These are phyloP conservation scores for Aspergillus heteromorphus DNA, from an alignment of 495 filamentous ascomycete species.

Conservation along the genomic window DNA sequence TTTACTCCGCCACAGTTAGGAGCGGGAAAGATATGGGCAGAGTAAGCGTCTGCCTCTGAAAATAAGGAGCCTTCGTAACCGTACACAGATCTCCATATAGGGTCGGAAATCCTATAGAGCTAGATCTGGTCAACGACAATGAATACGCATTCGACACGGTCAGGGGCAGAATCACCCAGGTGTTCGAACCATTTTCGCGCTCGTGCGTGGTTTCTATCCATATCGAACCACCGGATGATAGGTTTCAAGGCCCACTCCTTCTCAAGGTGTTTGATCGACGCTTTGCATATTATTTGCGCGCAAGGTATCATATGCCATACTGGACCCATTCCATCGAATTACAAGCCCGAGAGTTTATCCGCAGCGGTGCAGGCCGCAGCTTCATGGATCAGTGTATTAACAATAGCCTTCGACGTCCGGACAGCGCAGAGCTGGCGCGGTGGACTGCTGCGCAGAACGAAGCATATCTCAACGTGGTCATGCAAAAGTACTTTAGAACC, in stretches of 20 bases:
- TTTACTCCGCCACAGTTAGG: too few species aligned
- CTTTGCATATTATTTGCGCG: constrained; percentile 20
- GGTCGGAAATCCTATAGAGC: not conserved
- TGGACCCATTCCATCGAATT: constrained; percentile 17
- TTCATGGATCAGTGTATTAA: not conserved
- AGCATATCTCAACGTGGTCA: constrained; percentile 12
- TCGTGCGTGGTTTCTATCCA: constrained; percentile 21
- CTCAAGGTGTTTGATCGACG: constrained; percentile 29
- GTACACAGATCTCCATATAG: too few species aligned
- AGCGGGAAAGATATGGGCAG: too few species aligned
- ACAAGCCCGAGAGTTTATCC: constrained; percentile 18
- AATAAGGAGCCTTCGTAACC: too few species aligned
- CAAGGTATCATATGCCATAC: not conserved
- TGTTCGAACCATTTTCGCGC: constrained; percentile 25
- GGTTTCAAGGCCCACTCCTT: constrained; percentile 10
- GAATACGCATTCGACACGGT: not conserved
- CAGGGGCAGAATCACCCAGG: constrained; percentile 9
- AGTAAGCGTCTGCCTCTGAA: too few species aligned
- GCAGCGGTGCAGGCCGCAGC: constrained; percentile 4
- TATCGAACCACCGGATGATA: constrained; percentile 8
- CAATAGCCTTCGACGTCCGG: not conserved
- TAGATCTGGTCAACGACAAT: not conserved
- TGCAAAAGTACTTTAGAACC: constrained; percentile 9
- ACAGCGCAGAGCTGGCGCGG: constrained; percentile 1
- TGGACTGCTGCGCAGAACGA: constrained; percentile 21